Percentiles rank a stretch among this genome's conserved stretches.
phyloP scores from a whole-genome alignment of 1,139 yeast species.

The Saccharomyces hybrid region DNA sequence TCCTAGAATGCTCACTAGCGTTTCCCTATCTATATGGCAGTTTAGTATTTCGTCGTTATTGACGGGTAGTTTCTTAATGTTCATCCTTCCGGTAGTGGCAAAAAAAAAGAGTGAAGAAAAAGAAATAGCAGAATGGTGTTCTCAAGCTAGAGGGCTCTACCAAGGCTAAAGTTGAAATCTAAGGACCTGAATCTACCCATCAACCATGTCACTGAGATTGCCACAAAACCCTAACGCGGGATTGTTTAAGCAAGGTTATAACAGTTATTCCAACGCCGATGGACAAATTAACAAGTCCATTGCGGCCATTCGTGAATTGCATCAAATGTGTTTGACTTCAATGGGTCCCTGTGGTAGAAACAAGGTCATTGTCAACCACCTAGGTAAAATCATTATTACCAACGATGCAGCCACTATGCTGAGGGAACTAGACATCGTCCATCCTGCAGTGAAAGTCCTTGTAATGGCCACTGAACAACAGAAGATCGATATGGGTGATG shows the following conservation, averaged over 20 bases:
- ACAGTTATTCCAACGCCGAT: conserved; percentile 78
- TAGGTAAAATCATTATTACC: conserved; percentile 81
- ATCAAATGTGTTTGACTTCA: conserved; percentile 84
- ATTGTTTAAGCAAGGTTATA: conserved; percentile 93
- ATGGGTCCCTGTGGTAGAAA: conserved; percentile 97
- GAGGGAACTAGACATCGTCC: conserved; percentile 86
- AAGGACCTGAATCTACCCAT: neutral
- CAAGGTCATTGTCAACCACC: conserved; percentile 81
- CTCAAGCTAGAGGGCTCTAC: neutral
- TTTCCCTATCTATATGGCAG: neutral
- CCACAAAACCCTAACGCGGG: conserved; percentile 94
- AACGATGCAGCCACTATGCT: conserved; percentile 97
- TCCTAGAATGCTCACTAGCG: neutral
- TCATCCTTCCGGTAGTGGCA: neutral
- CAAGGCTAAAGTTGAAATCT: neutral
- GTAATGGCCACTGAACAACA: conserved; percentile 97
- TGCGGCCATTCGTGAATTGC: conserved; percentile 88
- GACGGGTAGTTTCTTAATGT: neutral
- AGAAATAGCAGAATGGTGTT: neutral
- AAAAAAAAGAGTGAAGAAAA: neutral
- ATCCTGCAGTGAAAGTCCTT: conserved; percentile 91
- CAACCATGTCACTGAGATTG: conserved; percentile 71
- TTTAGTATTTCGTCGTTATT: neutral
- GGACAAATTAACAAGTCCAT: conserved; percentile 91
- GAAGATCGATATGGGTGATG: conserved; percentile 83